Evolutionary conservation across 2,329 filamentous ascomycete species (phyloP).

Genomic region (Dothidotthia symphoricarpi): DNA sequence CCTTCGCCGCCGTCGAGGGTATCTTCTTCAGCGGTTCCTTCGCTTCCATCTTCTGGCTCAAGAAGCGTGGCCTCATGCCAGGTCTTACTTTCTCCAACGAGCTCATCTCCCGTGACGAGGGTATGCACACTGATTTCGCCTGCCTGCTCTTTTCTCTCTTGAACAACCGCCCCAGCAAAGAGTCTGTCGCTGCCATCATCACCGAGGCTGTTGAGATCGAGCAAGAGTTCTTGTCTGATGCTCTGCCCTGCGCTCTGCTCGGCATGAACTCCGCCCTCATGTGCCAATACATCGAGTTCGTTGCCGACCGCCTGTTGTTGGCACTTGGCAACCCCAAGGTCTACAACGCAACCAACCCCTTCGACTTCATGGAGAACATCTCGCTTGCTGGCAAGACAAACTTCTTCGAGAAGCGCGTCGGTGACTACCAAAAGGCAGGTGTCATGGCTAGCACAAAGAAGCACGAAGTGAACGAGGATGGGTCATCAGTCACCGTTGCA

Average conservation of each 20-base stretch:
- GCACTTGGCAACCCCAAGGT: conserved; percentile 92
- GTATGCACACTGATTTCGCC: conserved; percentile 98
- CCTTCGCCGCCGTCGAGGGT: conserved; percentile 96
- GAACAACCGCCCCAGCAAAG: conserved; percentile 81
- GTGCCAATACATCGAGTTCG: conserved; percentile 99
- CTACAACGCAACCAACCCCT: conserved; percentile 92
- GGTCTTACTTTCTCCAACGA: conserved; percentile 99
- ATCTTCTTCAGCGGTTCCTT: conserved; percentile 99
- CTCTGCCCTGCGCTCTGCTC: conserved; percentile 85
- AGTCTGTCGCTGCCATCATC: conserved; percentile 83
- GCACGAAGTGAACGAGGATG: conserved; percentile 52
- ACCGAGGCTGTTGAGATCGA: conserved; percentile 91
- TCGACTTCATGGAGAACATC: conserved; percentile 99
- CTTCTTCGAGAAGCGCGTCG: conserved; percentile 99
- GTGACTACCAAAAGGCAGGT: conserved; percentile 98
- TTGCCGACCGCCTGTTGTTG: conserved; percentile 90
- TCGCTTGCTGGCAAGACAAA: conserved; percentile 99
- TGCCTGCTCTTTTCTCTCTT: conserved; percentile 97
- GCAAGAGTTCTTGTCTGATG: conserved; percentile 96
- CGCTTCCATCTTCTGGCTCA: conserved; percentile 99
- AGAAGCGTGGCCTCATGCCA: conserved; percentile 99
- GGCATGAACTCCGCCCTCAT: conserved; percentile 97
- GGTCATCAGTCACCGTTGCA: conserved; percentile 45
- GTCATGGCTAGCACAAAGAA: conserved; percentile 93
- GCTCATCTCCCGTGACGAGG: conserved; percentile 98